These are phyloP conservation scores for Aspergillus pseudoglaucus DNA, from an alignment of 2,329 filamentous ascomycete species.

Conservation along the genomic window DNA sequence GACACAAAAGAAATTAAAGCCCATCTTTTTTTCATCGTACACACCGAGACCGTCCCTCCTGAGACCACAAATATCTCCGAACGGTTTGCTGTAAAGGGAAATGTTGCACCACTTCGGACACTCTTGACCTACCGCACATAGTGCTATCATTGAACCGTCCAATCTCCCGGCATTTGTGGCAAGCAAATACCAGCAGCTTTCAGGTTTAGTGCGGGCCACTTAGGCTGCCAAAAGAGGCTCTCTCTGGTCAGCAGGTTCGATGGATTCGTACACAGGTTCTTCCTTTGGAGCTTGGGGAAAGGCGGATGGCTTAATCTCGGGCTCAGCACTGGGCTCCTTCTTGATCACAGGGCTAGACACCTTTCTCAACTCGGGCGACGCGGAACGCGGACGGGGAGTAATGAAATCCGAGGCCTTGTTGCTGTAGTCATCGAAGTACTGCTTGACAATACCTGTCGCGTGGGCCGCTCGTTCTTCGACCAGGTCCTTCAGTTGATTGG, in stretches of 20 bases:
- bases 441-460: conserved; percentile 52
- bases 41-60: background rate
- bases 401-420: conserved; percentile 55
- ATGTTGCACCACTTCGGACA: no score
- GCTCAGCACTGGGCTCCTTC: conserved; percentile 33
- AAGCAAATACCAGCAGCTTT: background rate
- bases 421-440: conserved; percentile 55
- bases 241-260: conserved; percentile 24
- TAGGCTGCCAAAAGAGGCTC: conserved; percentile 31
- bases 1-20: background rate
- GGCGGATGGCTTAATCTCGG: conserved; percentile 40
- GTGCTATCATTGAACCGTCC: background rate
- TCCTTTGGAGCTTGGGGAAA: conserved; percentile 44
- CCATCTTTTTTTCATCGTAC: background rate
- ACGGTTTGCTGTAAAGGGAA: no score
- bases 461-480: conserved; percentile 55
- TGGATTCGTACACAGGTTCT: conserved; percentile 27
- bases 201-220: background rate
- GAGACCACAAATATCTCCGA: background rate
- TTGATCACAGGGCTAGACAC: conserved; percentile 14
- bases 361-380: conserved; percentile 28
- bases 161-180: background rate
- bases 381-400: conserved; percentile 23
- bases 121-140: no score
- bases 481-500: conserved; percentile 53